Percentiles rank a stretch among this genome's conserved stretches.
These are phyloP conservation scores for Fonsecaea nubica DNA, from an alignment of 2,329 filamentous ascomycete species.

Conservation along the genomic window DNA sequence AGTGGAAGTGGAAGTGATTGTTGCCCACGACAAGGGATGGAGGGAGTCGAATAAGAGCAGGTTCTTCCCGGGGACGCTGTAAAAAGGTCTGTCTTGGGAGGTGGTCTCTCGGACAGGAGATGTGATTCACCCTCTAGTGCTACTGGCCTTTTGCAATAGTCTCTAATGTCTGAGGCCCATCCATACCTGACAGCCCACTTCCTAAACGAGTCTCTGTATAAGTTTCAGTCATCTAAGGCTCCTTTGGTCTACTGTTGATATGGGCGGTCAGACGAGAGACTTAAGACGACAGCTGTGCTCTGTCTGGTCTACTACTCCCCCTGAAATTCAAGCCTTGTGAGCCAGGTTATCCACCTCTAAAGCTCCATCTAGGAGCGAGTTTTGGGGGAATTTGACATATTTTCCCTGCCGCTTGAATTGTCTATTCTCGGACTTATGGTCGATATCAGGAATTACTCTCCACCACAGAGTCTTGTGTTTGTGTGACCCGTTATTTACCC, in stretches of 20 bases:
- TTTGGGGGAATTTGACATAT: not conserved
- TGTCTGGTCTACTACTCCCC: not conserved
- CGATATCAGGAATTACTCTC: not conserved
- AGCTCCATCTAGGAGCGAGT: not conserved
- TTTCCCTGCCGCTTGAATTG: not conserved
- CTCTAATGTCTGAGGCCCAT: not conserved
- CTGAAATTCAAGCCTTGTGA: conserved; percentile 4
- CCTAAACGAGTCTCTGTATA: not conserved
- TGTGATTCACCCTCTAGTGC: not conserved
- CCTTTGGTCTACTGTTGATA: not conserved
- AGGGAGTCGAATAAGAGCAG: conserved; percentile 35
- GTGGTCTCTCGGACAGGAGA: not conserved
- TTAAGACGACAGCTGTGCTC: not conserved
- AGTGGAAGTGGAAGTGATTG: conserved; percentile 38
- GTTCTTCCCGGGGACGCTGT: conserved; percentile 35
- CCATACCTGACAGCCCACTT: not conserved
- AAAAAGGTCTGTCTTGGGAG: not conserved
- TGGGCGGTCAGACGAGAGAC: not conserved
- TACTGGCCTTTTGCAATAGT: not conserved
- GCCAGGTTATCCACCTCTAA: not conserved
- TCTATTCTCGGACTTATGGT: not conserved
- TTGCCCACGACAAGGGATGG: conserved; percentile 38
- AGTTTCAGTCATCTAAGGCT: not conserved
- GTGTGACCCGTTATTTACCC: no score
- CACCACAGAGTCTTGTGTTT: no score